Evolutionary conservation across 2,329 filamentous ascomycete genomes (phyloP), one percentile per base, ranked within the genome.

Genomic region (Nemania sp.): DNA sequence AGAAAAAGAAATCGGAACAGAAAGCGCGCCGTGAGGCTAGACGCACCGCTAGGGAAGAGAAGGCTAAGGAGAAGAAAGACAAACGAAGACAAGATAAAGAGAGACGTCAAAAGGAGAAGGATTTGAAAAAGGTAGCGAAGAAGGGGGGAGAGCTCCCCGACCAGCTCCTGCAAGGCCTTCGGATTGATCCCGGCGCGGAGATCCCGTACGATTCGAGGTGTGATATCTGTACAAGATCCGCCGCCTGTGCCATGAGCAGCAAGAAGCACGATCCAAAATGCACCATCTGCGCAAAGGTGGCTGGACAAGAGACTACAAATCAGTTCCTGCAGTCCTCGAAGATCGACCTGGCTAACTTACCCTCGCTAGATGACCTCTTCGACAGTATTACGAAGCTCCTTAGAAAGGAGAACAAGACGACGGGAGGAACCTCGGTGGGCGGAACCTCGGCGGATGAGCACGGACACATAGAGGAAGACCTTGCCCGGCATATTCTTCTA

Each of bases 241-340:
- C 61, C 42, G 51, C 43, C 54, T 43, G 54, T 7, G 17, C 45
- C 18, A 46, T 47, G 25, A 62, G 49, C 12, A 59, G 42, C 18
- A 50, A 57, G 18, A 58, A 55, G 17, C 39, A 20, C 17, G 10
- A 60, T n/a, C 54, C 60, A 15, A 58, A 54, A 21, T 65, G 63
- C 29, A 52, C 63, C 7, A 49, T 42, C 11, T 65, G 63, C 17
- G 57, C 45, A 37, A 60, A 58, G 42, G 43, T 51, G 17, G 49
- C 63, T 1, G 49, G 56, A 32, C 49, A 49, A 12, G 49, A 63
- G 45, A 51, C 50, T 20, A 62, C 49, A 15, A 60, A 55, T 52
- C 48, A 67, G 15, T 65, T 62, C 42, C 21, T 69, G n/a, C 65
- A 67, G 11, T 65, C 68, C 4, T 59, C 37, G n/a, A 62, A 57